These are phyloP conservation scores for Fagus sylvatica DNA, from an alignment of 306 rosid species.

Conservation along the genomic window DNA sequence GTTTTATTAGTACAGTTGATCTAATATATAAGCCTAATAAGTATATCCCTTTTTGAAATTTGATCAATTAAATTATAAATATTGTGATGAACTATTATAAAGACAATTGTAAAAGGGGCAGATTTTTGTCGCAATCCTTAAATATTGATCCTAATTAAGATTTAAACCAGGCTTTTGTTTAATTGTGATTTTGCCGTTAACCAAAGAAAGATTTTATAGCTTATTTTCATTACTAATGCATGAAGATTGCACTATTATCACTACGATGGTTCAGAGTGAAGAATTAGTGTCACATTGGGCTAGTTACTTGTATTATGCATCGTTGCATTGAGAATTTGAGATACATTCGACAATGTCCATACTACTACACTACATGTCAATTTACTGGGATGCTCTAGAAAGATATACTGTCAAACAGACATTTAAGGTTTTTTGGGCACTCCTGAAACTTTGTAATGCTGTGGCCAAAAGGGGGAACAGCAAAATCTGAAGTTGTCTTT, in stretches of 20 bases:
- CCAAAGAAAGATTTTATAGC: neutral
- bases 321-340: neutral
- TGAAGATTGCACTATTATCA: neutral
- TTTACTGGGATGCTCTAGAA: neutral
- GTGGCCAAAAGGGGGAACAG: neutral
- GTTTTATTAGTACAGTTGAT: neutral
- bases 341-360: neutral
- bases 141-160: neutral
- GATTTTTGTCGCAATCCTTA: neutral
- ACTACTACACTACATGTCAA: neutral
- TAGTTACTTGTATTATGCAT: neutral
- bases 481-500: neutral
- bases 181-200: neutral
- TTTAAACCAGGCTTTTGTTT: neutral
- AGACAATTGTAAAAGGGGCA: neutral
- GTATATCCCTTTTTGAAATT: neutral
- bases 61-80: neutral
- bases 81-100: neutral
- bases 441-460: neutral
- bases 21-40: neutral
- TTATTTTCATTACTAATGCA: neutral
- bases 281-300: neutral
- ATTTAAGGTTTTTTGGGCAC: neutral
- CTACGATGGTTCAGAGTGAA: neutral
- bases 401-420: neutral